Evolutionary conservation across 2,329 filamentous ascomycete species (phyloP), one percentile per base, ranked within the genome.

Genomic region (Beauveria varroae): DNA sequence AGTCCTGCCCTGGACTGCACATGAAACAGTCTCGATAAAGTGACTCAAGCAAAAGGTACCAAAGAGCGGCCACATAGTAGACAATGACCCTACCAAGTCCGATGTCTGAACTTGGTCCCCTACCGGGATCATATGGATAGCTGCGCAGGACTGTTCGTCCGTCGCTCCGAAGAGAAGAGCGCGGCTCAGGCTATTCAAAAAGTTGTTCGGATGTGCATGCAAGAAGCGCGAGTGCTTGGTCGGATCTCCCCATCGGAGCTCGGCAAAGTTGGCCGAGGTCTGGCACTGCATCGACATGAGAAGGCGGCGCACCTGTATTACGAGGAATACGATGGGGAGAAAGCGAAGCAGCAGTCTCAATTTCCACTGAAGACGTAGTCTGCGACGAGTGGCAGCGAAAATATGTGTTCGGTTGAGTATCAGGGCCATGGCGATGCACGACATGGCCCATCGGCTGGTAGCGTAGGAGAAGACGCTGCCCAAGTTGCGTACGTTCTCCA

Each of bases 221-320:
- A 91, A 86, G 51, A 91, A 78, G 28, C 86, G 81, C 5, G 86
- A 85, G 53, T 78, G 81, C 71, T 86, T 89, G 65, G 78, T 83
- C 7, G 85, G 75, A 65, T 87, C 85, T 8, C 86, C 87, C 82
- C 89, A 91, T 47, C 88, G 86, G 67, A 91, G 75, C 62, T 84
- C 75, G 44, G 85, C 78, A 69, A 90, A 93, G 62, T 89, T 78
- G 14, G 87, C 81, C 12, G 89, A 90, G 0, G 93, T 96, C 76
- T 99, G 95, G 69, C 95, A 98, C 69, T 92, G 91, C 65, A 98
- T 90, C 1, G 90, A 91, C 68, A 92, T 90, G 6, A 97, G 80
- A 3, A 98, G 75, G 44, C 78, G 80, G 49, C 86, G 77, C 24
- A 87, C 86, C 69, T 97, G 91, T 41, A 83, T 74, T 5, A 83